These are phyloP conservation scores for Parascedosporium putredinis DNA, from an alignment of 2,329 filamentous ascomycete genomes.

Conservation along the genomic window DNA sequence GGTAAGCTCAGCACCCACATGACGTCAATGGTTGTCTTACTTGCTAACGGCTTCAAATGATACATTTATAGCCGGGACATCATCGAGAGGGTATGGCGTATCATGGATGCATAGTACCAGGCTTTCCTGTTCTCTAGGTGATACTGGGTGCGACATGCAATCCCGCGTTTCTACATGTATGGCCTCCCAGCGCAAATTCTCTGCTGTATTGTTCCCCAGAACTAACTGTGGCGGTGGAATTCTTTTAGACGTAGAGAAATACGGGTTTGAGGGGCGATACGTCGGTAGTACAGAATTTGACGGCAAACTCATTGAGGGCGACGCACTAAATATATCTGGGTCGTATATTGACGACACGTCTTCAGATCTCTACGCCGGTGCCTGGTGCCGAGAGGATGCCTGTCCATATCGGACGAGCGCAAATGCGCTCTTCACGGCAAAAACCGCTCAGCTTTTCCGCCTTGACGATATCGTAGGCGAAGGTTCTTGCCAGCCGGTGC, in stretches of 20 bases:
- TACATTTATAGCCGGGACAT: too few species aligned
- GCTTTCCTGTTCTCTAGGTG: too few species aligned
- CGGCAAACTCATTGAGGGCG: neutral
- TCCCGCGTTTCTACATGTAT: neutral
- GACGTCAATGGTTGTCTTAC: too few species aligned
- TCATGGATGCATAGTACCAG: too few species aligned
- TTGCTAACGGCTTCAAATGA: too few species aligned
- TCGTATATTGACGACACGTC: neutral
- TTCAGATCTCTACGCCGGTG: neutral
- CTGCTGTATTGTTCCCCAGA: neutral
- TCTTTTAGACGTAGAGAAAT: constrained; percentile 9
- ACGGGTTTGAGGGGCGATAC: constrained; percentile 13
- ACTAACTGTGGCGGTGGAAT: neutral
- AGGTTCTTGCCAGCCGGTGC: constrained; percentile 15
- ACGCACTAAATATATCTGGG: neutral
- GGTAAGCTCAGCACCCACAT: neutral
- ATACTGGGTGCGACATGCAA: too few species aligned
- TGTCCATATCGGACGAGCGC: neutral
- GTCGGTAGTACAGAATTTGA: constrained; percentile 11
- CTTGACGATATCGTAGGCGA: constrained; percentile 11
- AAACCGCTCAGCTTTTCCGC: constrained; percentile 12
- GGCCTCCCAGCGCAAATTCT: neutral
- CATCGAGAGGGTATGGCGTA: too few species aligned
- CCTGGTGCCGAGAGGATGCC: neutral
- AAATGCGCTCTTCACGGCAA: neutral